Evolutionary conservation across 202 grass and related monocot species (phyloP), one percentile per base, ranked within the genome.

Genomic region (Zoysia matrella): DNA sequence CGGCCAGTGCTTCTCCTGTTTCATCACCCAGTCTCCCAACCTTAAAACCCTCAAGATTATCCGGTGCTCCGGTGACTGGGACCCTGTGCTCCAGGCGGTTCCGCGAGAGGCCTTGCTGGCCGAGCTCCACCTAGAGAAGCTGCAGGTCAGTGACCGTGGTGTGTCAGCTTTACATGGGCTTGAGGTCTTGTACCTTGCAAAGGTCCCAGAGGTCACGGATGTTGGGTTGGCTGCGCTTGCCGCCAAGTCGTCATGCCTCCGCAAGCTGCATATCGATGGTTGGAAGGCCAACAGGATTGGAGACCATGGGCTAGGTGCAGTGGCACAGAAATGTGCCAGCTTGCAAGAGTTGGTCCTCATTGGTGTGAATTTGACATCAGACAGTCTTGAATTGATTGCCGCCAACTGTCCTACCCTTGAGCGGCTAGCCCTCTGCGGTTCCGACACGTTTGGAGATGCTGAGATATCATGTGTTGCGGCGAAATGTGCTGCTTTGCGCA

Each of bases 231-330:
- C 84, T 0, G 57, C 80, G 1, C 77, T 95, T 2, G 86, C 92
- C 0, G 67, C 80, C 45, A 90, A 69, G 67, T 98, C 90, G 0
- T 81, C 76, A 1, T 82, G 76, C 16, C 90, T 98, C 52, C 86
- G 95, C 74, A 98, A 98, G 84, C 80, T 98, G 65, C 95, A 95
- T 73, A 82, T 98, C 0, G 92, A 98, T 61, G 95, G 95, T 12
- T 98, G 90, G 90, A 95, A 95, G 70, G 90, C 92, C 0, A 98
- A 98, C 65, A 76, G 95, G 75, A 98, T 98, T 15, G 95, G 95
- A 8, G 95, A 98, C 48, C 64, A 46, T 5, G 90, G 95, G 18
- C 86, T 98, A 2, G 67, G 80, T 2, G 83, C 82, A 3, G 88
- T 98, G 0, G 90, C 92, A 0, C 83, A 63, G 50, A 88, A 83